Percentiles rank a stretch among this genome's conserved stretches.
phyloP scores from a whole-genome alignment of 495 filamentous ascomycete species.

The Echria macrotheca region DNA sequence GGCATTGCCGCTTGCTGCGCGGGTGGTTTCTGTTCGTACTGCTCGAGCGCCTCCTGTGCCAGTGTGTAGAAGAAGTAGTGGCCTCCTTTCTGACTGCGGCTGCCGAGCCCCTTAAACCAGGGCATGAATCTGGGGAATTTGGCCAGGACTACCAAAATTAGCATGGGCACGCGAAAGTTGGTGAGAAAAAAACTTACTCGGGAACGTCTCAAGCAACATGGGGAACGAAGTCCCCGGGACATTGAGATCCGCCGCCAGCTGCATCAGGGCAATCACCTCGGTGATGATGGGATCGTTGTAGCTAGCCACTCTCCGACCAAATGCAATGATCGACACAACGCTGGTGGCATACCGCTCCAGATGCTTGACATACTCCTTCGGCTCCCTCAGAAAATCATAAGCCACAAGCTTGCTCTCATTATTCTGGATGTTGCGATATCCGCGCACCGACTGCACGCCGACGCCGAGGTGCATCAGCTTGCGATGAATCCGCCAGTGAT shows the following conservation, averaged over 20 bases:
- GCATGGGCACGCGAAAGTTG: background rate
- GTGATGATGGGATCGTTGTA: slow-evolving; percentile 56
- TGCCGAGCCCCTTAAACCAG: slow-evolving; percentile 55
- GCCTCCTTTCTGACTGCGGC: slow-evolving; percentile 35
- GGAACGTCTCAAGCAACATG: slow-evolving; percentile 58
- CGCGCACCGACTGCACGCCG: slow-evolving; percentile 54
- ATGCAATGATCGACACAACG: slow-evolving; percentile 59
- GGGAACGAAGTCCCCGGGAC: slow-evolving; percentile 58
- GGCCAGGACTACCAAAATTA: slow-evolving; percentile 48
- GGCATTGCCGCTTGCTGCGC: slow-evolving; percentile 40
- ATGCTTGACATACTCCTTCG: slow-evolving; percentile 53
- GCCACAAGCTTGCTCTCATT: slow-evolving; percentile 51
- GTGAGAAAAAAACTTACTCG: slow-evolving; percentile 25
- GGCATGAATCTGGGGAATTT: slow-evolving; percentile 52
- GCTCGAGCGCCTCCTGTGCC: slow-evolving; percentile 48
- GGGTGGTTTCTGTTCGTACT: slow-evolving; percentile 33
- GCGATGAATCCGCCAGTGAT: slow-evolving; percentile 56
- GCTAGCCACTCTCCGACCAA: slow-evolving; percentile 54
- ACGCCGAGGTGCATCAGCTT: slow-evolving; percentile 59
- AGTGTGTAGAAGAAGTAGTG: slow-evolving; percentile 53
- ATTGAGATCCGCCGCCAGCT: slow-evolving; percentile 58
- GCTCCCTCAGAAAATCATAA: slow-evolving; percentile 44
- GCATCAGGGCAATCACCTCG: slow-evolving; percentile 59
- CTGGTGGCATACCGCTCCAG: slow-evolving; percentile 60
- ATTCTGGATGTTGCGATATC: slow-evolving; percentile 56